Base-by-base conservation (phyloP, 805 yeast species). In the Kluyveromyces aestuarii region DNA sequence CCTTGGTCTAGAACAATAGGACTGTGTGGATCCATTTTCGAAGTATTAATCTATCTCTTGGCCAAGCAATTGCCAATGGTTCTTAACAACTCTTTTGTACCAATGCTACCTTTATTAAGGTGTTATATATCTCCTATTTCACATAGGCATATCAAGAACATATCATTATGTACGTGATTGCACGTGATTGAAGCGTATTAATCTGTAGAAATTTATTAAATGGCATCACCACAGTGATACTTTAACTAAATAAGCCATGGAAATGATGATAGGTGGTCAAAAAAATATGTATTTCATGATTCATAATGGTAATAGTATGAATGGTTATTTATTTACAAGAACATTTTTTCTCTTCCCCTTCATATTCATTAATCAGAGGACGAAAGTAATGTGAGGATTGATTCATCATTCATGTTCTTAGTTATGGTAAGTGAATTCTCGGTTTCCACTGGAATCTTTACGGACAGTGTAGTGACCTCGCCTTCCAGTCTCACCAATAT, bases 1-100 rank as follows among this genome's bases (percentile, higher is more conserved):
- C 99, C 99, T 73, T 93, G 98, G 72, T 93, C 99, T 58, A 93
- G 87, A 59, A 93, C 99, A 61, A 50, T 33, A 33, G 45, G 45
- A 33, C 18, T 43, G 33, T 43, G 45, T 43, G 45, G 45, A 17
- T 43, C 45, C 45, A 43, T 43, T 43, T 17, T 35, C 14, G 16
- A 16, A 25, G 16, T 17, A 19, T 25, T 17, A 6, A 5, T 30
- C 11, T 10, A 13, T 30, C 35, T 30, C 14, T 30, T 11, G 35
- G 14, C 35, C 14, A 11, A 5, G 11, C 35, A 11, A 30, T 30
- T 30, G 11, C 11, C 14, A 30, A 30, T 13, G 3, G 11, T 13
- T 30, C 35, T 30, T 7, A 5, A 2, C 8, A 10, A 11, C 35
- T 10, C 4, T 5, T 10, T 2, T 8, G 11, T 30, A 13, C 14